Conservation (phyloP, 2,329 filamentous ascomycete species). For the Mariannaea sp. region DNA sequence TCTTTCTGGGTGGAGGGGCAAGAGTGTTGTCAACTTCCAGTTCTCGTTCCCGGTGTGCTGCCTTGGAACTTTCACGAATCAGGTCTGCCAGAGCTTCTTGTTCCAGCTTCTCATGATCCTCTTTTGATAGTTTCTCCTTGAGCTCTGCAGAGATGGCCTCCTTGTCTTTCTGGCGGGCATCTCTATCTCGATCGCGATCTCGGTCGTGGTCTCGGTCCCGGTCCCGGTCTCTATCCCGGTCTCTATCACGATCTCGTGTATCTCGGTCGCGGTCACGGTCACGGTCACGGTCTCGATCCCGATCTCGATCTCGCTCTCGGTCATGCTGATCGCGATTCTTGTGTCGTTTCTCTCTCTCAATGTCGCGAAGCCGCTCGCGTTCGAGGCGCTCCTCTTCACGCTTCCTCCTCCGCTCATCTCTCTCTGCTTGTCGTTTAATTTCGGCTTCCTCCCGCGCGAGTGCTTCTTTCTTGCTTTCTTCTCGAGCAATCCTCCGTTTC, state of each 20-base stretch:
- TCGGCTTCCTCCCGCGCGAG: slow-evolving; percentile 56
- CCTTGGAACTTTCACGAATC: slow-evolving; percentile 61
- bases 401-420: slow-evolving; percentile 55
- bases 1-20: slow-evolving; percentile 58
- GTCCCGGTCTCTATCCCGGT: slow-evolving; percentile 19
- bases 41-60: slow-evolving; percentile 55
- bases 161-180: slow-evolving; percentile 42
- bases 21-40: slow-evolving; percentile 61
- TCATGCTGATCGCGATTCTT: slow-evolving; percentile 46
- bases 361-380: slow-evolving; percentile 52
- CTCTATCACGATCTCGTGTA: slow-evolving; percentile 10
- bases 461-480: slow-evolving; percentile 58
- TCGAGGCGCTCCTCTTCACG: slow-evolving; percentile 61
- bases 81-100: slow-evolving; percentile 63
- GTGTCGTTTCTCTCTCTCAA: slow-evolving; percentile 47
- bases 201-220: slow-evolving; percentile 24
- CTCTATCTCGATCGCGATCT: slow-evolving; percentile 36
- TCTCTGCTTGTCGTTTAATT: slow-evolving; percentile 54
- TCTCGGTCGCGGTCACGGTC: slow-evolving; percentile 41
- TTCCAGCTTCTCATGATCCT: slow-evolving; percentile 62
- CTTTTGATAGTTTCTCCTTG: slow-evolving; percentile 61
- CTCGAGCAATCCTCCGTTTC: slow-evolving; percentile 61
- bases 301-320: slow-evolving; percentile 42
- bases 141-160: slow-evolving; percentile 50
- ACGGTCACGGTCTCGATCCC: slow-evolving; percentile 39